Evolutionary conservation across 2,329 filamentous ascomycete genomes (phyloP), one percentile per base, ranked within the genome.

Genomic region (Paradendryphiella salina): DNA sequence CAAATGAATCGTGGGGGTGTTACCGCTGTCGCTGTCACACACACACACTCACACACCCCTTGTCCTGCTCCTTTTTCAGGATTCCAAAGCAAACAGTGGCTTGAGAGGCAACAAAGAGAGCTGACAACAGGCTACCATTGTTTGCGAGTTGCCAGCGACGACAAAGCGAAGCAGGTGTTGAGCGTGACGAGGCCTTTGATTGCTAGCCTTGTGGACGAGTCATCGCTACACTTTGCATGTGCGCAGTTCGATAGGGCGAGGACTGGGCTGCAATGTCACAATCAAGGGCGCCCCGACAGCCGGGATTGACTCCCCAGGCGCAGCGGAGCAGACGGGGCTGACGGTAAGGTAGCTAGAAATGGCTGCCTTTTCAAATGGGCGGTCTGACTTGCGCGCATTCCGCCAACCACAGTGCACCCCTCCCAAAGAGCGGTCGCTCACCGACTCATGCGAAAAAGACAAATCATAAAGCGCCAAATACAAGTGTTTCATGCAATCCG

Each of bases 341-440:
- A 57, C 60, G 56, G 56, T 36, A 26, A 42, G 56, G 57, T 56
- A 56, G 49, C 54, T 61, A 54, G 60, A 54, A 53, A 51, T 49
- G 59, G 65, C 35, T 42, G 58, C 53, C 58, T 50, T 38, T 48
- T 45, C 52, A 41, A 51, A 65, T 58, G 51, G 52, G 53, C 53
- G 53, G 58, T 52, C 51, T 50, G 49, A 26, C 50, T 54, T 31
- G 38, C 38, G 26, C 13, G 23, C 18, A 32, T 18, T 46, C 42
- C 43, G 36, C 65, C 65, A 67, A 69, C 62, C 56, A 52, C 36
- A 35, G 44, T 42, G 26, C 46, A 44, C 56, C 52, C 55, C 52
- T 52, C 54, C 41, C 54, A 63, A 65, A 54, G 50, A 59, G 60
- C 64, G 63, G 65, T 66, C 58, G 66, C 61, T 69, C 65, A 68